These are phyloP conservation scores for Solioccasus polychromus DNA, from an alignment of 768 basidiomycete species.

Conservation along the genomic window DNA sequence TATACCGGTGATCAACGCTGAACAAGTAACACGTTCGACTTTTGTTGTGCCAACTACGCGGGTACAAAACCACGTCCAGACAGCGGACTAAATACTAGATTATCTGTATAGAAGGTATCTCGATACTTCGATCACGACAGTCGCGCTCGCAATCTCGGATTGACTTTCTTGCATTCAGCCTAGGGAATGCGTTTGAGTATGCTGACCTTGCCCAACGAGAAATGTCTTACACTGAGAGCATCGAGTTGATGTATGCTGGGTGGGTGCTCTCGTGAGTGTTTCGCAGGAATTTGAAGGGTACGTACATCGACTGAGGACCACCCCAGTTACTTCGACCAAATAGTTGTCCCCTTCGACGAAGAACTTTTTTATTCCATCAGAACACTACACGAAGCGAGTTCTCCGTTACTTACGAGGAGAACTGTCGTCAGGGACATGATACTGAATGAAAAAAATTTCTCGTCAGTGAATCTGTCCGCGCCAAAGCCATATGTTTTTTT, in stretches of 20 bases:
- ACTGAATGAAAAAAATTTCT: not conserved
- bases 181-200: not conserved
- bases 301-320: constrained; percentile 2
- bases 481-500: not conserved
- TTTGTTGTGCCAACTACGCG: no score
- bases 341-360: not conserved
- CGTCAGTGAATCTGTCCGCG: not conserved
- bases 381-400: not conserved
- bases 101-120: constrained; percentile 4
- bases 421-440: constrained; percentile 2
- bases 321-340: constrained; percentile 2
- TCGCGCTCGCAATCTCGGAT: constrained; percentile 12
- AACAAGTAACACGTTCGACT: no score
- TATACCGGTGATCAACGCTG: not conserved
- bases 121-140: constrained; percentile 2
- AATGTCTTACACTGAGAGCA: constrained; percentile 4
- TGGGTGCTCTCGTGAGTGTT: not conserved
- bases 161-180: constrained; percentile 12
- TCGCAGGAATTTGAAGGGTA: not conserved
- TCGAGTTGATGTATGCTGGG: constrained; percentile 9
- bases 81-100: not conserved
- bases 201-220: not conserved
- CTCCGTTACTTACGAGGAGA: not conserved
- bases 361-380: not conserved
- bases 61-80: no score